Evolutionary conservation across 805 yeast genomes (phyloP), one percentile per base, ranked within the genome.

Genomic region (Yarrowia osloensis): DNA sequence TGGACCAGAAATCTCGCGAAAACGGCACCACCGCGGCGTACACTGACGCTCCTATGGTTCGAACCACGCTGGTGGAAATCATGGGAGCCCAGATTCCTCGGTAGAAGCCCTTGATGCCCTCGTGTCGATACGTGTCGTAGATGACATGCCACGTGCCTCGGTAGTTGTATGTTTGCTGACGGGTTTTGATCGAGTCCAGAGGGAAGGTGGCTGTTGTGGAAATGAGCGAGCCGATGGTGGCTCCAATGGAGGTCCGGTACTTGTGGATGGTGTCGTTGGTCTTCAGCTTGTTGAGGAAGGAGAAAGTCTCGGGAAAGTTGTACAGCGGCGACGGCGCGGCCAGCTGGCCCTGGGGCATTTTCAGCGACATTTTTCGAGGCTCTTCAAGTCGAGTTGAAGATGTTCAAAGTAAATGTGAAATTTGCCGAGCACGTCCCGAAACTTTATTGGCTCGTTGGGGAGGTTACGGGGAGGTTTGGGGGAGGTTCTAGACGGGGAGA

Each of bases 201-300:
- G 97, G 97, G 73, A 87, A 91, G 21, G 95, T 96, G n/a, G 86
- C 82, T 3, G 85, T 79, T 1, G 92, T 88, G 21, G 92, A 82
- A 13, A 83, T 75, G 49, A 88, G 75, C 0, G 92, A 87, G 1
- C 93, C 79, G 0, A 85, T 76, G 70, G 86, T 88, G 0, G 95
- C 90, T 63, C 89, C 73, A 1, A 86, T 76, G 11, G 88, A 82
- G 0, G 86, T 81, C 67, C 85, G 79, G 77, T 83, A 86, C 26
- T 44, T 44, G 54, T 61, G 66, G 28, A 57, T 13, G 11, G 49
- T 40, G 15, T 57, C 63, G 49, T 57, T 57, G 15, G n/a, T 15
- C 19, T 40, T 37, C 15, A 57, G 63, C 49, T 39, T 39, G 49
- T 57, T 57, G 63, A 57, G 63, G 17, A 40, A 28, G 19, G 47